Conservation (phyloP, 768 basidiomycete species). For the Wakefieldia striispora region DNA sequence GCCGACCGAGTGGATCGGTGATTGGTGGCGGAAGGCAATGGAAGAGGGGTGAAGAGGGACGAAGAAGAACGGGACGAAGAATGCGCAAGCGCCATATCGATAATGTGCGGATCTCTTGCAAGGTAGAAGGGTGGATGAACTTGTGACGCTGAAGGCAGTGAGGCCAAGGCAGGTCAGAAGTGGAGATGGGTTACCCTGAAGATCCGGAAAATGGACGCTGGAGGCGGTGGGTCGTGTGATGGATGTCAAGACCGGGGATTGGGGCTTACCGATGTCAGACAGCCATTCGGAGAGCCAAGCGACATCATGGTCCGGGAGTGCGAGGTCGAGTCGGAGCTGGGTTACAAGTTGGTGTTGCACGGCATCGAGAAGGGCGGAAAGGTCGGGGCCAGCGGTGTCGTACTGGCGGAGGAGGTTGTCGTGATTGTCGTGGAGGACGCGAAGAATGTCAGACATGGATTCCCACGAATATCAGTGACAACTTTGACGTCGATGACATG, state of each 20-base stretch:
- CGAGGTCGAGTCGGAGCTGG: conserved; percentile 56
- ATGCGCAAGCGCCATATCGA: conserved; percentile 52
- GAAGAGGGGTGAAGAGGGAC: conserved; percentile 33
- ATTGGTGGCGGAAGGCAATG: conserved; percentile 53
- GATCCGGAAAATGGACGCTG: conserved; percentile 60
- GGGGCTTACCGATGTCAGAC: conserved; percentile 57
- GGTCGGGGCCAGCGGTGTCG: conserved; percentile 43
- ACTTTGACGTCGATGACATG: too few relatives aligned
- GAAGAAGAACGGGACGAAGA: conserved; percentile 39
- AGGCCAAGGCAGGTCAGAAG: background rate
- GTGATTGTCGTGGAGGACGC: conserved; percentile 37
- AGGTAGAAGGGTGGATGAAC: conserved; percentile 59
- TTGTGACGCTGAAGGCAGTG: conserved; percentile 53
- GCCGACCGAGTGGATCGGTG: conserved; percentile 62
- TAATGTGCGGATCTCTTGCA: conserved; percentile 55
- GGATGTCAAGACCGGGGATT: background rate
- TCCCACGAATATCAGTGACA: background rate
- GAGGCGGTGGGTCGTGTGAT: background rate
- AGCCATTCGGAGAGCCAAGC: conserved; percentile 63
- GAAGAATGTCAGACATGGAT: conserved; percentile 37
- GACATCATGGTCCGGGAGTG: conserved; percentile 43
- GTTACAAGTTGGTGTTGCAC: conserved; percentile 59
- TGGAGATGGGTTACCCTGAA: conserved; percentile 47
- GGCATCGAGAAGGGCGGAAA: conserved; percentile 47
- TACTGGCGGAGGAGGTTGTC: conserved; percentile 51